Conservation (phyloP, 108 stramenopile species). For the Conticribra weissflogii region DNA sequence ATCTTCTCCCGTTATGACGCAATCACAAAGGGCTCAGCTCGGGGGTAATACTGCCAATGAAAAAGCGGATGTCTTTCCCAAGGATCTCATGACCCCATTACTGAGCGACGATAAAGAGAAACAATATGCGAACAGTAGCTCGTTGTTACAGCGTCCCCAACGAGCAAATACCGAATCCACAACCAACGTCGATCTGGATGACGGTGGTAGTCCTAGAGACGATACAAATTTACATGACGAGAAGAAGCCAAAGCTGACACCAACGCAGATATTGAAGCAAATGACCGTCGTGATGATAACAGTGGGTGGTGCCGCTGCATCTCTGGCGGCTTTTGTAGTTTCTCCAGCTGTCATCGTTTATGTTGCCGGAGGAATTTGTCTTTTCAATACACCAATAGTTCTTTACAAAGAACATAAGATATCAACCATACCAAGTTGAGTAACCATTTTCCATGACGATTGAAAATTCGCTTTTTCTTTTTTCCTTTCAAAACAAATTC, state of each 20-base stretch:
- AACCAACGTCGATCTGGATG: not conserved
- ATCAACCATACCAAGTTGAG: slow-evolving; percentile 4
- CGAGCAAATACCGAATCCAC: not conserved
- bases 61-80: not conserved
- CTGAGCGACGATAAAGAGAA: not conserved
- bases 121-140: not conserved
- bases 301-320: slow-evolving; percentile 19
- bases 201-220: not conserved
- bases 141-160: not conserved
- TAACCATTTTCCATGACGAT: not conserved
- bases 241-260: slow-evolving; percentile 1
- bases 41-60: not conserved
- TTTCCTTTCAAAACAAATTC: not conserved
- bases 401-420: slow-evolving; percentile 25
- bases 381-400: slow-evolving; percentile 13
- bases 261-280: slow-evolving; percentile 15
- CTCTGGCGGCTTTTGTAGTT: slow-evolving; percentile 11
- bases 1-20: too few relatives aligned
- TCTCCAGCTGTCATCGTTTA: slow-evolving; percentile 17
- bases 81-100: not conserved
- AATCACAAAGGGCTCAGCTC: not conserved
- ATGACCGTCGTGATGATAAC: slow-evolving; percentile 7
- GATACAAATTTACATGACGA: not conserved
- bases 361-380: slow-evolving; percentile 17
- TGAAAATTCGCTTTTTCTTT: not conserved